Base-by-base conservation (phyloP, 2,329 filamentous ascomycete genomes). In the Tolypocladium guangdongense region DNA sequence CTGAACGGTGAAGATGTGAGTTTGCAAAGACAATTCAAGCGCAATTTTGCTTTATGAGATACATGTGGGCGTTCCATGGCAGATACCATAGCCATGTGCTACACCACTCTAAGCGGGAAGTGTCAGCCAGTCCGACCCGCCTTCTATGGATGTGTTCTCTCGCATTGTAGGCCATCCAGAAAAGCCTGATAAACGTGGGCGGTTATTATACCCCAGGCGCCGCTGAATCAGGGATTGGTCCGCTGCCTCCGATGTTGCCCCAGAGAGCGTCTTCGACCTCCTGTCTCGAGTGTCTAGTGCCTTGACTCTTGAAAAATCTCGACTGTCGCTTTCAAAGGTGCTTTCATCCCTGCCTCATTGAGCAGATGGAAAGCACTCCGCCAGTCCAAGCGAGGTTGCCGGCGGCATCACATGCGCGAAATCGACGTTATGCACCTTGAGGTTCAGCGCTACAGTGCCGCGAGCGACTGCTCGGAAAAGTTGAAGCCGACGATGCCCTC, bases 401-500 rank as follows among this genome's bases (percentile, higher is more conserved):
- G 24, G 27, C 16, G 43, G 27, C 24, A 16, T 10, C 16, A 30
- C 18, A 30, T 18, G 14, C 41, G 16, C 24, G 7, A 16, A 18
- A 30, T 30, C 30, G 30, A 27, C 27, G 27, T 3, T 27, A 6
- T 6, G 6, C 27, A 27, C 27, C 27, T 27, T 27, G 27, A 27
- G 27, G 3, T 27, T 4, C 7, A 7, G 18, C 7, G 10, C 27
- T 27, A 46, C 3, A 32, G 43, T 2, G 27, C 24, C 7, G 43
- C 43, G 18, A 33, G 45, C 32, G 43, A 49, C 7, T 39, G 56
- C 36, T 57, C 62, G 51, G 64, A 50, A 46, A 68, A 70, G 37
- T 78, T 78, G 59, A 75, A 76, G 1, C 75, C 75, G 5, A 77
- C 72, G n/a, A 78, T 74, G 0, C 75, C 75, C 56, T 78, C 74